Evolutionary conservation across 2,329 filamentous ascomycete genomes (phyloP).

Genomic region (Cordyceps cicadae): DNA sequence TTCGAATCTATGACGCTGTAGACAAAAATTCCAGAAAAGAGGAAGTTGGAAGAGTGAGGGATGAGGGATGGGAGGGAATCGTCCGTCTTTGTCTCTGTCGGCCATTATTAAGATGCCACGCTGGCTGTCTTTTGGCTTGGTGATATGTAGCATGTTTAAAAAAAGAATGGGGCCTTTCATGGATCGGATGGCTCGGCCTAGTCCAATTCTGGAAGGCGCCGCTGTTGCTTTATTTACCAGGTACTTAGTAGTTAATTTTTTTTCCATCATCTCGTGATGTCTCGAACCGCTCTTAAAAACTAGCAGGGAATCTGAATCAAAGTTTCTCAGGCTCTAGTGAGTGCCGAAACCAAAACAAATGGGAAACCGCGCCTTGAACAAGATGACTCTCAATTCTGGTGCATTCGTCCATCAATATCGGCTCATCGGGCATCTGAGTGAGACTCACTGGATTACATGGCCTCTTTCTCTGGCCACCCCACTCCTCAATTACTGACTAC

Average conservation of each 20-base stretch:
- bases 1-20: background rate
- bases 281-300: too few species aligned
- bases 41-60: background rate
- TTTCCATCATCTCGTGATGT: background rate
- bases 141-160: background rate
- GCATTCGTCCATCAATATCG: background rate
- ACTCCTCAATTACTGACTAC: background rate
- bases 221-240: background rate
- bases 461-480: constrained; percentile 1
- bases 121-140: constrained; percentile 7
- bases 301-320: too few species aligned
- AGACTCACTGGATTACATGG: background rate
- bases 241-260: too few species aligned
- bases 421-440: background rate
- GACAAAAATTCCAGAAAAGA: background rate
- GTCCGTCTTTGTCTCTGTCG: background rate
- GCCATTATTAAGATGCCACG: constrained; percentile 11
- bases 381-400: too few species aligned
- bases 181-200: background rate
- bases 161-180: constrained; percentile 1
- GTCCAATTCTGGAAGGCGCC: background rate
- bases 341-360: too few species aligned
- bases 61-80: background rate
- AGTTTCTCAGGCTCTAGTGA: too few species aligned
- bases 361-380: too few species aligned